Evolutionary conservation across 140 eudicot genomes (phyloP), one percentile per base, ranked within the genome.

Genomic region (Cichorium intybus): DNA sequence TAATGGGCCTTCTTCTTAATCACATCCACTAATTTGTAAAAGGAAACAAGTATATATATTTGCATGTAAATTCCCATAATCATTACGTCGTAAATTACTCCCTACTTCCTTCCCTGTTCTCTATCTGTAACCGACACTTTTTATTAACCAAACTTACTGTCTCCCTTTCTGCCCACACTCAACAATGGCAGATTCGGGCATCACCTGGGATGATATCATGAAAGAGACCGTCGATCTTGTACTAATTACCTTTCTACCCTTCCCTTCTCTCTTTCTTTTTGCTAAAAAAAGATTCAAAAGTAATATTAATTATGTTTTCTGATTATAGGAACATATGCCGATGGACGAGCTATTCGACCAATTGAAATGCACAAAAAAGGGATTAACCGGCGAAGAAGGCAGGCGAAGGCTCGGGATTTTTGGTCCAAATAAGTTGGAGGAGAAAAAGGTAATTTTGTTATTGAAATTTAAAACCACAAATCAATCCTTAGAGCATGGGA

Each of bases 381-480:
- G 97, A 34, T 72, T 89, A 64, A 68, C 84, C 17, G 46, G 65
- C 33, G 79, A 70, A 43, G 95, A 89, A 64, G 95, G 93, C 29
- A 75, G 75, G 2, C 60, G 75, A 18, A 84, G 97, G 85, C 83
- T 89, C 12, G 69, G 77, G 2, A 79, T 84, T n/a, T 89, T 89
- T 68, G 97, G 97, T 34, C 89, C 75, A 4, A 89, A 89, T 60
- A 89, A 89, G 78, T 80, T 89, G 16, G 97, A 89, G 47, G 97
- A 89, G 84, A 89, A 89, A 81, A 79, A 81, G 86, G 96, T 70
- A 59, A 55, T 20, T 48, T 62, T 47, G 7, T 47, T 20, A 7
- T 2, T 3, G 39, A 5, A 24, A 12, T 45, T 7, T 12, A 4
- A 7, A 7, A 14, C 7, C 15, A 54, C 1, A 4, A 63, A 17